Evolutionary conservation across 257 asterid genomes (phyloP), one percentile per base, ranked within the genome.

Genomic region (Cruciata laevipes): DNA sequence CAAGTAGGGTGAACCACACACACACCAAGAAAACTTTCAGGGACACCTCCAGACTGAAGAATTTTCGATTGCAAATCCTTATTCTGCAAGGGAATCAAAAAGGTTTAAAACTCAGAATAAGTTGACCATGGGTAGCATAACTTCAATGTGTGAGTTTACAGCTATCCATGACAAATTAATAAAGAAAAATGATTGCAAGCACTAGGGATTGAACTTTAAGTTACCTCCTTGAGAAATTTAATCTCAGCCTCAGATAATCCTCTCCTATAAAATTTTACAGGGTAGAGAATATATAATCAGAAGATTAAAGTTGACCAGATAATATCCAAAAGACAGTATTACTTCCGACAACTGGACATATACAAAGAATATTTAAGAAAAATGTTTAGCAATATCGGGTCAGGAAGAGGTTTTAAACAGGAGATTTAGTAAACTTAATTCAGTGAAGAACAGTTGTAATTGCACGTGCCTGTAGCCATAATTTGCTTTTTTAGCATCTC

Each of bases 201-300:
- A 57, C 68, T 9, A 71, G 24, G 65, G 7, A 73, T n/a, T 33
- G 8, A 66, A 64, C 37, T 52, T 47, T 61, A 49, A 70, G 13
- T 52, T 90, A 93, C 99, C 99, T 90, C 89, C 83, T 76, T 86
- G 31, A 93, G 92, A 76, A 83, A 85, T 78, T 81, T 75, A 68
- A 86, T 83, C 83, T 93, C 99, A 23, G 86, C 56, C 80, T 85
- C 90, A 21, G 97, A 93, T 79, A 90, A 85, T 71, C 99, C 99
- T 82, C 97, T 82, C 96, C 99, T 93, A 86, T 69, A 74, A 73
- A 65, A 73, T 69, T 69, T 75, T 37, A 75, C 31, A 76, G 66
- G 71, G 80, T 77, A 67, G 59, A 72, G 53, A 61, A 51, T 70
- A 69, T 71, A 69, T 66, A 59, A 53, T 63, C 25, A 76, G 76